Evolutionary conservation across 192 early-diverging fungal genomes (phyloP), one percentile per base, ranked within the genome.

Genomic region (Podila horticola): DNA sequence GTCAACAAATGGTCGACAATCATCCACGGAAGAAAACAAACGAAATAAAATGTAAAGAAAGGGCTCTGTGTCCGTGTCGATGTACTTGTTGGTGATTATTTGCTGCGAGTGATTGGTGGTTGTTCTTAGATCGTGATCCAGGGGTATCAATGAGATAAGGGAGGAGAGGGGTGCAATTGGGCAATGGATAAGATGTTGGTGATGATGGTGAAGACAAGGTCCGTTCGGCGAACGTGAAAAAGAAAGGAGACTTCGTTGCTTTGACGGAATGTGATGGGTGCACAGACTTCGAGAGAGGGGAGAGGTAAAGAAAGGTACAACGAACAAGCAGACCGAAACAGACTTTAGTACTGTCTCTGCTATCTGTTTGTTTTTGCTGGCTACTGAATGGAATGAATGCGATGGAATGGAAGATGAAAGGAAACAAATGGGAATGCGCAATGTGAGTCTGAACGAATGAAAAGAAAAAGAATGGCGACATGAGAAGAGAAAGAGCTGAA

Each of bases 1-100:
- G 74, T 77, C 19, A 77, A 22, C 7, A 71, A 30, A 36, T 77
- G 74, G 31, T 77, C 74, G 1, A 66, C 68, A 22, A 77, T 70
- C 74, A 77, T 77, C 24, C 52, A 36, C 34, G 34, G 9, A 36
- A 36, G 4, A 36, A 24, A 26, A 55, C 1, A 55, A 15, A 11
- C 24, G 24, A 55, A 26, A 24, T 24, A 22, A 26, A 8, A 55
- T n/a, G 52, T 12, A 1, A 36, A 36, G 9, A 36, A 52, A 22
- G 2, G 17, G n/a, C 50, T 17, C n/a, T 52, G 4, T 52, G 17
- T 17, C n/a, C 20, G 4, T 52, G 17, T 22, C 20, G n/a, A 17
- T 52, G 3, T 15, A 7, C 10, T 1, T 55, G 52, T 22, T n/a
- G 24, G 52, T n/a, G 0, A 22, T 10, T 5, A 22, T 55, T n/a